Evolutionary conservation across 2,329 filamentous ascomycete genomes (phyloP).

Genomic region (Lachnellula cervina): DNA sequence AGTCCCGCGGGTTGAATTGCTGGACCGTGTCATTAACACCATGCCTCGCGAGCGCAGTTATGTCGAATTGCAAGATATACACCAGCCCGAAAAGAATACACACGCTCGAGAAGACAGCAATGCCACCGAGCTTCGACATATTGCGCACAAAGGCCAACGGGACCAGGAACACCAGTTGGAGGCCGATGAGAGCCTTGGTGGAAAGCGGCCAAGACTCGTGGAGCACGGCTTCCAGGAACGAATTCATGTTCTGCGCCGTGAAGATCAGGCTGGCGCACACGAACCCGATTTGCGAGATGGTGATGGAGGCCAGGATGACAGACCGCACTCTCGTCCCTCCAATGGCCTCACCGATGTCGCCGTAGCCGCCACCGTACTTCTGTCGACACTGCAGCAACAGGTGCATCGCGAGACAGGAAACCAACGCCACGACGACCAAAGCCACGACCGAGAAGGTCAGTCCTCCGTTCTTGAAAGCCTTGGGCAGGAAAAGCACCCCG

Average conservation of each 20-base stretch:
- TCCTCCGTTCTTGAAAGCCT: conserved; percentile 88
- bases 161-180: conserved; percentile 90
- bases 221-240: conserved; percentile 84
- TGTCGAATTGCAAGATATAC: conserved; percentile 91
- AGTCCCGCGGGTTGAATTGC: conserved; percentile 79
- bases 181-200: conserved; percentile 80
- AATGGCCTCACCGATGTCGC: conserved; percentile 85
- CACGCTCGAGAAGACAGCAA: conserved; percentile 82
- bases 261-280: conserved; percentile 94
- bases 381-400: conserved; percentile 70
- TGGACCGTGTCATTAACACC: conserved; percentile 77
- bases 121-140: conserved; percentile 92
- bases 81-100: conserved; percentile 89
- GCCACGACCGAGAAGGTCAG: conserved; percentile 93
- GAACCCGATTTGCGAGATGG: conserved; percentile 90
- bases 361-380: conserved; percentile 65
- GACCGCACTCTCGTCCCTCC: conserved; percentile 84
- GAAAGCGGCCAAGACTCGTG: conserved; percentile 77
- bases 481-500: conserved; percentile 83
- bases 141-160: conserved; percentile 89
- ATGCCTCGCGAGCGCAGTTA: conserved; percentile 68
- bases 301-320: conserved; percentile 83
- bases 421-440: conserved; percentile 81
- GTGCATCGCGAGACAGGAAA: conserved; percentile 88
- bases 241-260: conserved; percentile 86